Base-by-base conservation (phyloP, 441 rosid species). In the Populus tomentosa region DNA sequence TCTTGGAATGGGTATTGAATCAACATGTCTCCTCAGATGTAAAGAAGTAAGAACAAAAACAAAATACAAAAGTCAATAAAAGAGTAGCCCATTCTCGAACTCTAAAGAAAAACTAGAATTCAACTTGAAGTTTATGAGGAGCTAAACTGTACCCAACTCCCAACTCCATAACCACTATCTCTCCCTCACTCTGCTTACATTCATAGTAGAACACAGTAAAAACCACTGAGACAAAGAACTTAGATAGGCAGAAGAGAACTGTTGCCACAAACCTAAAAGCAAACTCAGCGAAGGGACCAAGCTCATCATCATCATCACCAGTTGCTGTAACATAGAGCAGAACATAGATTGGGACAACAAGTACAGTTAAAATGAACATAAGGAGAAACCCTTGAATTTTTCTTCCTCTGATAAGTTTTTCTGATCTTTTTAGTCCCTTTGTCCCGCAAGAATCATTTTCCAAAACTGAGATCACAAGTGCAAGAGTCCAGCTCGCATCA, bases 311-410 rank as follows among this genome's bases (percentile, higher is more conserved):
- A 42, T 75, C 63, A 4, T 33, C 36, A 33, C 7, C 36, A 33
- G n/a, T 20, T 50, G n/a, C 5, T 42, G 18, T 18, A 40, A 65
- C 40, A 64, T 74, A 36, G 40, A 74, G 14, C 14, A 65, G 5
- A 9, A 74, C 35, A 65, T 65, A 74, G 70, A 74, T 66, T 8
- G 70, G 70, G 40, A 28, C 53, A 24, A 61, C 64, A 1, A 74
- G 30, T 26, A 26, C 59, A 3, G 8, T 14, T n/a, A 74, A 20
- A 63, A 74, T 40, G 24, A 64, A 3, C 77, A 63, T 65, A 13
- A 74, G 33, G 32, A 35, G 18, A 20, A 65, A 74, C 70, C 77
- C 77, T 63, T 74, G 35, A 30, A 38, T 18, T 35, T 66, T 35
- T 67, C 65, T 33, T 16, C 67, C 75, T 4, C 26, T 18, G 7